A percentile compares a stretch with the other conserved stretches of the same genome.
phyloP scores from a whole-genome alignment of 73 alveolate species.

The Paramecium biaurelia region DNA sequence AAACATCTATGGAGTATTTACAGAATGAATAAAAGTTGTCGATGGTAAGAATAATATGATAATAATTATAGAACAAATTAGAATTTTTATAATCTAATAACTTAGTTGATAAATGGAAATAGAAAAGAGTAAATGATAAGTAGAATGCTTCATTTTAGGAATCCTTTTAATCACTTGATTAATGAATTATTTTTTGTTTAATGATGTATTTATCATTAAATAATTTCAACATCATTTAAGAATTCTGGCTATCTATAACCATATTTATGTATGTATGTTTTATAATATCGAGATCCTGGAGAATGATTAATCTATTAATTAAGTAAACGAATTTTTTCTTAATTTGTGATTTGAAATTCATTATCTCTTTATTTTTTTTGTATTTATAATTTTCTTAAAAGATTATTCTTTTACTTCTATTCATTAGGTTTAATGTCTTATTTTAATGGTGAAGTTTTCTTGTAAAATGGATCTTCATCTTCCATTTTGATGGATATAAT shows the following conservation, averaged over 20 bases:
- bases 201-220: not conserved
- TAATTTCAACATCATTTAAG: not conserved
- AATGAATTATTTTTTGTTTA: not conserved
- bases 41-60: not conserved
- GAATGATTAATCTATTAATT: not conserved
- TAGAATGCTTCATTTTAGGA: not conserved
- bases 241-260: not conserved
- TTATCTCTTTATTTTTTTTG: not conserved
- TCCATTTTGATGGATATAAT: not conserved
- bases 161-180: slow-evolving; percentile 11
- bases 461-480: not conserved
- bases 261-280: not conserved
- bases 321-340: not conserved
- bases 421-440: not conserved
- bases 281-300: slow-evolving; percentile 17
- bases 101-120: not conserved
- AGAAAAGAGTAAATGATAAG: not conserved
- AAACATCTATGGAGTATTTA: not conserved
- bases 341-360: not conserved
- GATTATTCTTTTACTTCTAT: not conserved
- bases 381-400: not conserved
- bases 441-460: not conserved
- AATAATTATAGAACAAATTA: not conserved
- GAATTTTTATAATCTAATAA: not conserved
- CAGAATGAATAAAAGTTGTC: not conserved